Evolutionary conservation across 179 eudicot genomes (phyloP).

Genomic region (Silene noctiflora): DNA sequence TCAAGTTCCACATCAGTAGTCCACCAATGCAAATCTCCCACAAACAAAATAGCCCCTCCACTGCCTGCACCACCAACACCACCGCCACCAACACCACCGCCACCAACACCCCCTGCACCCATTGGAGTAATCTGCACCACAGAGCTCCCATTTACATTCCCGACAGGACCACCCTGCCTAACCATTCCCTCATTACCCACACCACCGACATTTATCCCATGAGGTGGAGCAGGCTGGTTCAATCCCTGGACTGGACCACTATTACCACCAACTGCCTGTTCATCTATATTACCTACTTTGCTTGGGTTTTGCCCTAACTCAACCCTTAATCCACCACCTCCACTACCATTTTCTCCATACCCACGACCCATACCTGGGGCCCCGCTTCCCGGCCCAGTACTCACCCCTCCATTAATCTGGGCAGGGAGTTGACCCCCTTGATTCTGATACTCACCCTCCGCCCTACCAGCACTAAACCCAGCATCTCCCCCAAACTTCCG

Average conservation of each 20-base stretch:
- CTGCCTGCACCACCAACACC: constrained; percentile 42
- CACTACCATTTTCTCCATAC: constrained; percentile 27
- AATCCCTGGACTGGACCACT: constrained; percentile 32
- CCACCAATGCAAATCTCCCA: constrained; percentile 98
- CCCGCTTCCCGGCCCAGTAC: constrained; percentile 25
- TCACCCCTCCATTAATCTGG: constrained; percentile 33
- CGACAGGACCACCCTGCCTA: constrained; percentile 48
- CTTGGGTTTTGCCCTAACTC: constrained; percentile 46
- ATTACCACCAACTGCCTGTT: constrained; percentile 31
- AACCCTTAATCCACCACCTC: constrained; percentile 55
- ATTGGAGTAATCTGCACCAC: constrained; percentile 25
- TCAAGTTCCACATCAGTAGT: constrained; percentile 88
- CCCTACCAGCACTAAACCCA: constrained; percentile 32
- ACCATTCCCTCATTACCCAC: constrained; percentile 40
- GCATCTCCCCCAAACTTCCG: constrained; percentile 38
- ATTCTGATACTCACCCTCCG: constrained; percentile 47
- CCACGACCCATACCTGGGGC: constrained; percentile 21
- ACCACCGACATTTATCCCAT: constrained; percentile 36
- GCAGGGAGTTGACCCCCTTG: constrained; percentile 33
- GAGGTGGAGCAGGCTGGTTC: constrained; percentile 38
- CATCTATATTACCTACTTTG: constrained; percentile 44
- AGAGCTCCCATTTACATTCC: constrained; percentile 33
- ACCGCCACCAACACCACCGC: constrained; percentile 7
- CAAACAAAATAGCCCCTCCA: constrained; percentile 51
- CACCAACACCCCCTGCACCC: constrained; percentile 25